Conservation (phyloP, 2,329 filamentous ascomycete genomes). For the Fusarium concolor region DNA sequence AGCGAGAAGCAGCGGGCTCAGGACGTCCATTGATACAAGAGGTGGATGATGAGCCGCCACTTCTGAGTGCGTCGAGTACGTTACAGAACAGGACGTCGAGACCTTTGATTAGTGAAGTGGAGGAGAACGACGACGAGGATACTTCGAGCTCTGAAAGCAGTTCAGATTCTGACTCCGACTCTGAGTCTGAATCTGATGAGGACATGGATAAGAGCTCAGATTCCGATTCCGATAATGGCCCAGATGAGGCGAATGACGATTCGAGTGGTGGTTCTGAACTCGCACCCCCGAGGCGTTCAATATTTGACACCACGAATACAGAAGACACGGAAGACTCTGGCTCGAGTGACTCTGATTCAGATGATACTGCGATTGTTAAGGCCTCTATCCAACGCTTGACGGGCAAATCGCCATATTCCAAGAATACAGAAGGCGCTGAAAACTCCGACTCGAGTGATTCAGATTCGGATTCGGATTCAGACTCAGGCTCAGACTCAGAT, state of each 20-base stretch:
- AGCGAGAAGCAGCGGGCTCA: slow-evolving; percentile 1
- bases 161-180: slow-evolving; percentile 46
- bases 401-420: too few species aligned
- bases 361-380: too few species aligned
- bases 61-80: neutral
- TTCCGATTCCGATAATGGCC: slow-evolving; percentile 19
- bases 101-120: slow-evolving; percentile 15
- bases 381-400: too few species aligned
- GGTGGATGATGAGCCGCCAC: slow-evolving; percentile 28
- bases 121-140: slow-evolving; percentile 28
- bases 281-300: neutral
- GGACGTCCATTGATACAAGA: slow-evolving; percentile 49
- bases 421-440: too few species aligned
- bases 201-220: slow-evolving; percentile 55
- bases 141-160: slow-evolving; percentile 35
- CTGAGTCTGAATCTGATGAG: slow-evolving; percentile 49
- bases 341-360: slow-evolving; percentile 29
- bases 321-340: slow-evolving; percentile 6
- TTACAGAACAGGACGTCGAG: neutral
- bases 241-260: slow-evolving; percentile 7
- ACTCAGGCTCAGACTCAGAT: neutral
- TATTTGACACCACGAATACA: neutral
- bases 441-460: too few species aligned
- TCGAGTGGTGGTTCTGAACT: neutral
- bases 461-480: slow-evolving; percentile 15